Percentiles rank a stretch among this genome's conserved stretches.
Conservation (phyloP, 352 stramenopile species). For the Aphanomyces invadans region DNA sequence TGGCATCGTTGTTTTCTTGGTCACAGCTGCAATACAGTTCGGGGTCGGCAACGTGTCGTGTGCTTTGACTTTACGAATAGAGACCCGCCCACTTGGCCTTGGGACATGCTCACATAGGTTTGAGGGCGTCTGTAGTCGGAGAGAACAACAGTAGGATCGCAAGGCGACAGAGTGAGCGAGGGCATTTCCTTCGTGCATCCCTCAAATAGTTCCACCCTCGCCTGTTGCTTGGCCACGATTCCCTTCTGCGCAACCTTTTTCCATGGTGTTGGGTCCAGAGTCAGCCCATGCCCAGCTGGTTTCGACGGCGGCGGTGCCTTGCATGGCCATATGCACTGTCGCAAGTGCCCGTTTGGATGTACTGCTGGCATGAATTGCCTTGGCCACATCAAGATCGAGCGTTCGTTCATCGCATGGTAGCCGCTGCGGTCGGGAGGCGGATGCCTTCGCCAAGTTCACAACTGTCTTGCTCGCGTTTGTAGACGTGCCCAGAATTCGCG, state of each 20-base stretch:
- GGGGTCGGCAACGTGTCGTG: not conserved
- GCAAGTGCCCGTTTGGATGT: not conserved
- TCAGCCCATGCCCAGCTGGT: not conserved
- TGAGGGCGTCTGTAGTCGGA: not conserved
- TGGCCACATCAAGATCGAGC: not conserved
- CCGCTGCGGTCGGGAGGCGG: not conserved
- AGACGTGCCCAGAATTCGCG: not conserved
- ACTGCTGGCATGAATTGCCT: not conserved
- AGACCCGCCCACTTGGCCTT: not conserved
- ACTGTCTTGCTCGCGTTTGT: not conserved
- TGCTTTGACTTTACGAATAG: not conserved
- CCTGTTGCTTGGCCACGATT: not conserved
- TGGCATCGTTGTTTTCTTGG: not conserved
- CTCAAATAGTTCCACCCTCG: not conserved
- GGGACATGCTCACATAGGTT: not conserved
- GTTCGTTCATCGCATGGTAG: not conserved
- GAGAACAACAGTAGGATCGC: not conserved
- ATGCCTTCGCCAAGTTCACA: slow-evolving; percentile 7
- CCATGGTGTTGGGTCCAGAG: not conserved
- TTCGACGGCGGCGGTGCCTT: not conserved
- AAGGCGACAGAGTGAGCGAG: not conserved
- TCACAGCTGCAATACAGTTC: not conserved
- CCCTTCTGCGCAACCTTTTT: not conserved
- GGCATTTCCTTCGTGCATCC: not conserved
- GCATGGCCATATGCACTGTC: not conserved